Evolutionary conservation across 225 moss, liverwort and hornwort species (phyloP), one percentile per base, ranked within the genome.

Genomic region (Physcomitrellopsis africana): DNA sequence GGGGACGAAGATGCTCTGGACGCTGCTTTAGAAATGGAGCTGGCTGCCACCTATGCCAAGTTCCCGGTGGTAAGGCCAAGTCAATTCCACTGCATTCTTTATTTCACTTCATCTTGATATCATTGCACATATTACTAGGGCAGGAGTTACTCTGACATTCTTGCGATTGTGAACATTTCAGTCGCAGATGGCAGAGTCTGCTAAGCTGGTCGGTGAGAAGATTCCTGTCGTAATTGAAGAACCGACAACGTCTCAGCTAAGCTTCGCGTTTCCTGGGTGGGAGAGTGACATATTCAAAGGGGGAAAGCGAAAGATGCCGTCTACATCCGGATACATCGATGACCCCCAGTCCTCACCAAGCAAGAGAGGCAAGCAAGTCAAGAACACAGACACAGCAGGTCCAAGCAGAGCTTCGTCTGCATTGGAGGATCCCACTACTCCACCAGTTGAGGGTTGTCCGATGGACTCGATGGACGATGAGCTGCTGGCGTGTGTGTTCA

Each of bases 251-350:
- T 81, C 83, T 22, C 82, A 81, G 45, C 80, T 91, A 44, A 86
- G 86, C 10, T 91, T 91, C 53, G 82, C 86, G 10, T 91, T 91
- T 51, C 91, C 91, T n/a, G 91, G 89, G 18, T 91, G 91, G 91
- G 83, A 79, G 53, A 79, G 86, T 51, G 89, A 87, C 59, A 86
- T 89, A 44, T 79, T 81, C 13, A 89, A 81, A 55, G 85, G 82
- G 1, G 72, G 62, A 9, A 82, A 82, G 73, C 75, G 68, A 11
- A 67, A 59, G 37, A 82, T 56, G 26, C 77, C 86, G 8, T 87
- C 83, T 12, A 77, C 81, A 60, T 76, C 70, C 26, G 81, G 76
- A 52, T 78, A 81, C 37, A 53, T 45, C 17, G 18, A 43, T 27
- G 73, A 45, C 15, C 12, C 46, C 4, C 67, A 67, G 47, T 63